A percentile compares a stretch with the other conserved stretches of the same genome.
Conservation (phyloP, 2,329 filamentous ascomycete genomes). For the Corinectria fuckeliana region DNA sequence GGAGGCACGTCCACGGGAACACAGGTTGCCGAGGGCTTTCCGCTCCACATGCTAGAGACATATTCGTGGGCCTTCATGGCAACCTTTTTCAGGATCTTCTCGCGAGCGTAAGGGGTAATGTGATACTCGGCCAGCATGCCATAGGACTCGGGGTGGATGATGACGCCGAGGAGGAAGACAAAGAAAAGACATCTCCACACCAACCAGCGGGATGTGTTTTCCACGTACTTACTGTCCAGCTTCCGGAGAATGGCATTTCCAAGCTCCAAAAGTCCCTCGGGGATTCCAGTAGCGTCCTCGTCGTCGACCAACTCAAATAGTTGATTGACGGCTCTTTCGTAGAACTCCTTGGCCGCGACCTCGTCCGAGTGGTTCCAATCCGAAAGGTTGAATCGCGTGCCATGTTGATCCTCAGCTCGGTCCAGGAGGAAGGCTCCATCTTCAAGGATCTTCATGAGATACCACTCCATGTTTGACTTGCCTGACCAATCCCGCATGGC, state of each 20-base stretch:
- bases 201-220: slow-evolving; percentile 80
- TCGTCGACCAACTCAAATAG: slow-evolving; percentile 89
- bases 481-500: slow-evolving; percentile 89
- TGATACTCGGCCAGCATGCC: slow-evolving; percentile 87
- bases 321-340: slow-evolving; percentile 78
- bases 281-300: slow-evolving; percentile 82
- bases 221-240: slow-evolving; percentile 73
- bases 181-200: slow-evolving; percentile 93
- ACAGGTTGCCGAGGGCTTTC: slow-evolving; percentile 63
- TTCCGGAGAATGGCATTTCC: slow-evolving; percentile 83
- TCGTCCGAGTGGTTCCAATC: slow-evolving; percentile 80
- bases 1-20: slow-evolving; percentile 58
- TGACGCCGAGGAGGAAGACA: slow-evolving; percentile 80
- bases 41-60: slow-evolving; percentile 80
- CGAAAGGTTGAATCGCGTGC: slow-evolving; percentile 73
- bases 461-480: slow-evolving; percentile 88
- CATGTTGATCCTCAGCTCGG: slow-evolving; percentile 79
- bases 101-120: slow-evolving; percentile 87
- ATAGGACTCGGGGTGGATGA: slow-evolving; percentile 86
- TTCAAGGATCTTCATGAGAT: slow-evolving; percentile 92
- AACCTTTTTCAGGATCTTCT: slow-evolving; percentile 81
- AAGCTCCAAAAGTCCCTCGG: slow-evolving; percentile 82
- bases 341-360: slow-evolving; percentile 86
- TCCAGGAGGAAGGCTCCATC: slow-evolving; percentile 91
- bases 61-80: slow-evolving; percentile 80